Base-by-base conservation (phyloP, 148 eudicot genomes). In the Diospyros kaki region DNA sequence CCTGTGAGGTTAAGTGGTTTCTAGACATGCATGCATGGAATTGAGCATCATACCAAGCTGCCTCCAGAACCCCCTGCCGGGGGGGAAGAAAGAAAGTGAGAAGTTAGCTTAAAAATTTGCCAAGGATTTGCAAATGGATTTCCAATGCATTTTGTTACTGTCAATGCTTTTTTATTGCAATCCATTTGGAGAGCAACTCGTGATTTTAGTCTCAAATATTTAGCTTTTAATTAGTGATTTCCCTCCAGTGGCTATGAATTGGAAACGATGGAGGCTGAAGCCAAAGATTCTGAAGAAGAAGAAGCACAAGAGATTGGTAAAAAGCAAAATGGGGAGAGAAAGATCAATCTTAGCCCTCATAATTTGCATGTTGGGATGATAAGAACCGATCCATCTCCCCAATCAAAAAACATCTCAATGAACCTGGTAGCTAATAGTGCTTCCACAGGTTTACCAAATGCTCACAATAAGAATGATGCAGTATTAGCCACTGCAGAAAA, bases 271-370 rank as follows among this genome's bases (percentile, higher is more conserved):
- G 90, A 84, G 66, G 86, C 88, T 68, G 91, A 90, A 84, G 97
- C 90, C 28, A 85, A 90, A 84, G 98, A 95, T 86, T 92, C 97
- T 59, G 97, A 95, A 76, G 98, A 89, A 9, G 95, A 90, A 79
- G 28, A 28, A 28, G 28, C 75, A 48, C 85, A 77, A 82, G 82
- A 73, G n/a, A 9, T 51, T 43, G 58, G 83, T 44, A 64, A 62
- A 62, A 66, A 72, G 68, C 40, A 59, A 56, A 43, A 42, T 28
- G 28, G 28, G 28, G 28, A 28, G 28, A 28, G 28, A 28, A 28
- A 28, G 28, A 28, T 28, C 53, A 67, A 61, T 52, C 71, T 61
- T 9, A 77, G 81, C 70, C 85, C 89, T 82, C 77, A 43, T 43
- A 79, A 53, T 54, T 17, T 78, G 48, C 77, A 51, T 74, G 67